Evolutionary conservation across 192 early-diverging fungal species (phyloP).

Genomic region (Cetraspora pellucida): DNA sequence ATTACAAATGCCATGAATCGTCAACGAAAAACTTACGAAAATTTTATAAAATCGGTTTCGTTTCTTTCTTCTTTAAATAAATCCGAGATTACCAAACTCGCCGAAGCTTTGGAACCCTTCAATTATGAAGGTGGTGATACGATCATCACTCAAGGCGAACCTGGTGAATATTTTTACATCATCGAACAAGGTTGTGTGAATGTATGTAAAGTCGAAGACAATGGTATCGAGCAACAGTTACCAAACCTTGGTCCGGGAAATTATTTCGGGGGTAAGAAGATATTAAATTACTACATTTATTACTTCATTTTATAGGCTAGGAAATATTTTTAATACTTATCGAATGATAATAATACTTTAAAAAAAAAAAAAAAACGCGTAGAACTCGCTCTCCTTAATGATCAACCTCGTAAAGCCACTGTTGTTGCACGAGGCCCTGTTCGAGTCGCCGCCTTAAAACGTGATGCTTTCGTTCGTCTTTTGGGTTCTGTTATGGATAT

Average conservation of each 20-base stretch:
- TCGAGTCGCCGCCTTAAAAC: conserved; percentile 64
- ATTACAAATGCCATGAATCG: conserved; percentile 39
- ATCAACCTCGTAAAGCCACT: conserved; percentile 66
- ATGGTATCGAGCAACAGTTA: conserved; percentile 52
- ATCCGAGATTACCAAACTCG: conserved; percentile 68
- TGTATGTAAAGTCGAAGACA: conserved; percentile 56
- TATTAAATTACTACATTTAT: neutral
- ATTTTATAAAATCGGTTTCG: conserved; percentile 37
- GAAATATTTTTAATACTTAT: neutral
- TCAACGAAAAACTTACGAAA: conserved; percentile 46
- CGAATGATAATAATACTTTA: neutral
- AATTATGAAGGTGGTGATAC: conserved; percentile 60
- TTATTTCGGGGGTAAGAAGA: conserved; percentile 71
- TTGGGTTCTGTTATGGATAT: conserved; percentile 67
- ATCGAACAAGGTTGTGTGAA: conserved; percentile 65
- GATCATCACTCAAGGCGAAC: conserved; percentile 66
- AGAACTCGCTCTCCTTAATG: conserved; percentile 69
- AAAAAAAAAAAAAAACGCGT: neutral
- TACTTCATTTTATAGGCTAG: neutral
- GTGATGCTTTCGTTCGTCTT: conserved; percentile 69
- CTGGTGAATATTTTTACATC: conserved; percentile 70
- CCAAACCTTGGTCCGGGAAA: conserved; percentile 52
- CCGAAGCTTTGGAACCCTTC: conserved; percentile 67
- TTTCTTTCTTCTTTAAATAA: conserved; percentile 36
- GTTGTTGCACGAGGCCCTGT: conserved; percentile 61